phyloP scores from a whole-genome alignment of 768 basidiomycete species.

The Naganishia vaughanmartiniae region DNA sequence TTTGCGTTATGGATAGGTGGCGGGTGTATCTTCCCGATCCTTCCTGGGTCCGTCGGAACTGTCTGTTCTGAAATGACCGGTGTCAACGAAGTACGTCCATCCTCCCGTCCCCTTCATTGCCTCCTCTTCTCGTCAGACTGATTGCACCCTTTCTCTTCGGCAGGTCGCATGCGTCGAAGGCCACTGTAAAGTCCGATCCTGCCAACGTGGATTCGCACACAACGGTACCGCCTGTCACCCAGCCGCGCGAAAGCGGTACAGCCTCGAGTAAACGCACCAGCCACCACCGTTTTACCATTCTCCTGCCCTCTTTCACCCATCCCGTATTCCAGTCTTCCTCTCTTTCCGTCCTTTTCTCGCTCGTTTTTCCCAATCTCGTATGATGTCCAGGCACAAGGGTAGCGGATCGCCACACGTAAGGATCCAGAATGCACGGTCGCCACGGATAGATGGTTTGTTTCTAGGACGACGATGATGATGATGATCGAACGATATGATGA shows the following conservation, averaged over 20 bases:
- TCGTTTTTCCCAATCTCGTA: neutral
- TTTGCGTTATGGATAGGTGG: neutral
- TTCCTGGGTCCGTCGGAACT: neutral
- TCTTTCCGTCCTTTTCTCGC: neutral
- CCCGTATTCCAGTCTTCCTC: too few species aligned
- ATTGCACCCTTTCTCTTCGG: neutral
- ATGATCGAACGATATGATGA: too few species aligned
- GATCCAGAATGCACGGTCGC: neutral
- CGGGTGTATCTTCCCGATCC: constrained; percentile 9
- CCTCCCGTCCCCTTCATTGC: neutral
- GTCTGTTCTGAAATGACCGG: constrained; percentile 4
- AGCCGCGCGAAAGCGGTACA: constrained; percentile 3
- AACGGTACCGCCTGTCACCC: constrained; percentile 13
- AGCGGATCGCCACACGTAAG: constrained; percentile 2
- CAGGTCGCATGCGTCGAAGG: constrained; percentile 17
- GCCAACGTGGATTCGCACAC: constrained; percentile 18
- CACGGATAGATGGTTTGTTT: neutral
- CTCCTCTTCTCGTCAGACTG: neutral
- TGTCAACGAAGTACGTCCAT: neutral
- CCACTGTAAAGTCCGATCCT: constrained; percentile 13
- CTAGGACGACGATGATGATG: too few species aligned
- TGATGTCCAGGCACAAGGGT: constrained; percentile 5
- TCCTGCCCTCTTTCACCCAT: neutral
- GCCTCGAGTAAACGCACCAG: neutral
- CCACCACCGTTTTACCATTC: neutral